phyloP scores from a whole-genome alignment of 1,139 yeast species.

The Pichia sp. region DNA sequence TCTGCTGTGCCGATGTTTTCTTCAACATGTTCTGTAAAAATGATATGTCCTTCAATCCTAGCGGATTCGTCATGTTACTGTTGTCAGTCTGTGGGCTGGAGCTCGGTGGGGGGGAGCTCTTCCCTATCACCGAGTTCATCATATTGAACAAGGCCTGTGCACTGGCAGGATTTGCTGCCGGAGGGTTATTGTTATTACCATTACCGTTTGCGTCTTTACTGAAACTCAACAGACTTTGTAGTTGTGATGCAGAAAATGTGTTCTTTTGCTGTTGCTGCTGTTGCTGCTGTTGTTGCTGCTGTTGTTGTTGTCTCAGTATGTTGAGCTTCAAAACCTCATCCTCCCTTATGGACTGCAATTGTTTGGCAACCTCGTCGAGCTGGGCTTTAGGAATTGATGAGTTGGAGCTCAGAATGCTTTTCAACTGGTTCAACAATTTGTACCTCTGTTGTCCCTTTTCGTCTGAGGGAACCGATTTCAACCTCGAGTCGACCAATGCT shows the following conservation, averaged over 20 bases:
- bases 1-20: constrained; percentile 16
- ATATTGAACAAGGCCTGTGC: constrained; percentile 21
- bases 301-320: constrained; percentile 24
- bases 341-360: constrained; percentile 30
- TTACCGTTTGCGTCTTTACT: constrained; percentile 1
- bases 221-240: constrained; percentile 25
- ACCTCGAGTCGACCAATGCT: constrained; percentile 34
- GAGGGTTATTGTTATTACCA: not conserved
- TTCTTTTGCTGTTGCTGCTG: constrained; percentile 20
- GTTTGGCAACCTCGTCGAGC: constrained; percentile 34
- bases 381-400: constrained; percentile 40
- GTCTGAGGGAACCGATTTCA: constrained; percentile 28
- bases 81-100: not conserved
- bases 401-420: constrained; percentile 34
- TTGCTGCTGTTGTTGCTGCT: constrained; percentile 25
- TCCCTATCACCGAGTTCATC: constrained; percentile 21
- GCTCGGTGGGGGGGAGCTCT: not conserved
- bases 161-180: constrained; percentile 16
- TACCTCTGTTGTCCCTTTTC: constrained; percentile 33
- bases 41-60: constrained; percentile 26
- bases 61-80: constrained; percentile 15
- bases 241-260: constrained; percentile 23
- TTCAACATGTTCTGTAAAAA: constrained; percentile 27
- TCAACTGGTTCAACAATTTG: constrained; percentile 45
- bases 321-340: constrained; percentile 32